Percentiles rank a stretch among this genome's conserved stretches.
These are phyloP conservation scores for Leccinum subgranulosum DNA, from an alignment of 768 basidiomycete genomes.

Conservation along the genomic window DNA sequence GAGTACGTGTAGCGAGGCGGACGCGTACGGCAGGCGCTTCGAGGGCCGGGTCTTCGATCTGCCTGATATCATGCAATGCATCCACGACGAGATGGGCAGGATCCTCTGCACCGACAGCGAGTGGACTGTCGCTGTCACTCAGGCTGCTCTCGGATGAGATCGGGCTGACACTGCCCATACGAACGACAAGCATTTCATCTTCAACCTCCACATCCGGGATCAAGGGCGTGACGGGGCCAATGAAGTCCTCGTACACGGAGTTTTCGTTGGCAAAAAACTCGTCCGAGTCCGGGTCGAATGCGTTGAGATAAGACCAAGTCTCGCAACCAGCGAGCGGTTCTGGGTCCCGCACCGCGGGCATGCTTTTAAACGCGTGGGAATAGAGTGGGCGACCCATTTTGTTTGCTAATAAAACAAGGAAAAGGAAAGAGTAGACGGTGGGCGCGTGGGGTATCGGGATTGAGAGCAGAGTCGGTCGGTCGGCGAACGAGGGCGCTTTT, in stretches of 20 bases:
- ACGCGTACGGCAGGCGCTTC: conserved; percentile 19
- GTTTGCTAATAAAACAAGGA: conserved; percentile 28
- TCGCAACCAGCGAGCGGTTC: conserved; percentile 39
- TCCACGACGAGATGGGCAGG: conserved; percentile 38
- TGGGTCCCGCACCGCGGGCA: conserved; percentile 44
- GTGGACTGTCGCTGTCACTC: conserved; percentile 48
- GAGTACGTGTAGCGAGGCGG: conserved; percentile 20
- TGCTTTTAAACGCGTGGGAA: conserved; percentile 40
- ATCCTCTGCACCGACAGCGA: conserved; percentile 44
- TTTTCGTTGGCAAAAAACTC: conserved; percentile 65
- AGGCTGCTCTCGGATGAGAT: conserved; percentile 40
- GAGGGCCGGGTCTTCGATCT: conserved; percentile 13
- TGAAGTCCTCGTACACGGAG: conserved; percentile 60
- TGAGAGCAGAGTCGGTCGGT: not conserved
- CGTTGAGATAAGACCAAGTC: conserved; percentile 62
- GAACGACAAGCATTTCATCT: conserved; percentile 26
- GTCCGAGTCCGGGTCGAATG: conserved; percentile 80
- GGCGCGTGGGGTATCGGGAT: conserved; percentile 8
- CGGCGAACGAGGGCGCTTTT: conserved; percentile 8
- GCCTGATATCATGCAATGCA: conserved; percentile 30
- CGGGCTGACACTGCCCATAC: conserved; percentile 34
- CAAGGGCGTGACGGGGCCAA: conserved; percentile 37
- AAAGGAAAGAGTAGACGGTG: not conserved
- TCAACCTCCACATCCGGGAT: conserved; percentile 18
- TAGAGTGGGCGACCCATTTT: conserved; percentile 61